A percentile compares a stretch with the other conserved stretches of the same genome.
These are phyloP conservation scores for Capsella bursapastoris DNA, from an alignment of 345 rosid genomes.

Conservation along the genomic window DNA sequence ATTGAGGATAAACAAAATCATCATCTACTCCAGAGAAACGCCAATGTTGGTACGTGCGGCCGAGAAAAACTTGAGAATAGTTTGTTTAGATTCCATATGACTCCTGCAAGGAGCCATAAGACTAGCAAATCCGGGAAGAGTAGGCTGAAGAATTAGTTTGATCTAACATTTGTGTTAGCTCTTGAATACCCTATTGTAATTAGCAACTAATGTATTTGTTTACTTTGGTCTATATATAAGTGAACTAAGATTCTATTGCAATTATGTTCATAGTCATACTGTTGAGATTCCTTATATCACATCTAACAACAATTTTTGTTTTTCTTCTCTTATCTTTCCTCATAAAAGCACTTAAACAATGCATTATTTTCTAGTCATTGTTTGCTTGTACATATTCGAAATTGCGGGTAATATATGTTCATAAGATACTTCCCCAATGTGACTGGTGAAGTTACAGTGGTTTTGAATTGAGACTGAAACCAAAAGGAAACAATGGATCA, in stretches of 20 bases:
- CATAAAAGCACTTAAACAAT: not conserved
- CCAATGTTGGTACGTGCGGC: slow-evolving; percentile 43
- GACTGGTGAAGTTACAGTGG: slow-evolving; percentile 8
- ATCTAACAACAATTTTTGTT: not conserved
- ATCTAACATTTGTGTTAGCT: slow-evolving; percentile 10
- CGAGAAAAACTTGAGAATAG: slow-evolving; percentile 60
- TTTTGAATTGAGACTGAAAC: slow-evolving; percentile 60
- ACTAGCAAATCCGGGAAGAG: slow-evolving; percentile 65
- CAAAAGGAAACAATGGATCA: slow-evolving; percentile 71
- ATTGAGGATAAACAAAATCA: slow-evolving; percentile 40
- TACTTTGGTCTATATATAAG: slow-evolving; percentile 18
- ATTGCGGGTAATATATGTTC: not conserved
- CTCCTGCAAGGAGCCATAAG: slow-evolving; percentile 61
- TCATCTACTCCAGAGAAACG: slow-evolving; percentile 26
- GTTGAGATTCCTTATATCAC: not conserved
- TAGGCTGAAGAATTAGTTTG: slow-evolving; percentile 53
- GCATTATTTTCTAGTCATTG: not conserved
- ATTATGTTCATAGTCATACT: not conserved
- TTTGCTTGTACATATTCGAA: slow-evolving; percentile 29
- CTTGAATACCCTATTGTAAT: slow-evolving; percentile 35
- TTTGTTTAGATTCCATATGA: slow-evolving; percentile 65
- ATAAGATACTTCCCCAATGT: not conserved
- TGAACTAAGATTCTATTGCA: not conserved
- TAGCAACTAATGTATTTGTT: slow-evolving; percentile 29
- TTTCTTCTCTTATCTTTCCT: not conserved